Base-by-base conservation (phyloP, 2,329 filamentous ascomycete genomes). In the Verticillium nonalfalfae region DNA sequence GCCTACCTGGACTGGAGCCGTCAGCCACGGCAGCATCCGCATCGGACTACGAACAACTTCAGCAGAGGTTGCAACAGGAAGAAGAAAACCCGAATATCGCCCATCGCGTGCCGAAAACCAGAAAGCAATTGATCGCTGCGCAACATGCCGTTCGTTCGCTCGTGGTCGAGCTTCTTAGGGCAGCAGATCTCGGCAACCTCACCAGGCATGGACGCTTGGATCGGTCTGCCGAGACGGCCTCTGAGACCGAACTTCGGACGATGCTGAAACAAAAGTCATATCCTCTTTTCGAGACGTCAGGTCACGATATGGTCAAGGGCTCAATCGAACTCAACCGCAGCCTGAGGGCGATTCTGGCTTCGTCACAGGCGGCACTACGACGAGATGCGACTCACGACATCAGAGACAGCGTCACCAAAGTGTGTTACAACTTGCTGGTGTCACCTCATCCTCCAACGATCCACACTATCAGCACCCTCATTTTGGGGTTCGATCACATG, bases 381-480 rank as follows among this genome's bases (percentile, higher is more conserved):
- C 50, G 21, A 26, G 45, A 54, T 15, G 14, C n/a, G 7, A 6
- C 31, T 11, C 54, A 58, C 11, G 56, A 62, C 18, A 21, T 40
- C 11, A 21, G 13, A 9, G 3, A 58, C n/a, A 61, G 57, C 34
- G 71, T 79, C 36, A 72, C 69, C n/a, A 80, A 78, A 67, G 76
- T 86, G 59, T 85, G 83, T 72, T 87, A 88, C 73, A 91, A 91
- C 68, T 75, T 95, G 3, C 79, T 91, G 15, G 76, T 85, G 3
- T 86, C 85, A 2, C 72, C 80, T 1, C 77, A 84, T 18, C 83
- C 86, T 0, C 89, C 90, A 0, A 85, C 85, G 64, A 81, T 90
- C 39, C 79, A 86, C 65, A 91, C 87, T 3, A 91, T 87, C 75
- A 93, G 93, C 69, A 81, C 82, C 13, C 79, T 95, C 33, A 81